Conservation (phyloP, 208 protist species). For the Leishmania major region DNA sequence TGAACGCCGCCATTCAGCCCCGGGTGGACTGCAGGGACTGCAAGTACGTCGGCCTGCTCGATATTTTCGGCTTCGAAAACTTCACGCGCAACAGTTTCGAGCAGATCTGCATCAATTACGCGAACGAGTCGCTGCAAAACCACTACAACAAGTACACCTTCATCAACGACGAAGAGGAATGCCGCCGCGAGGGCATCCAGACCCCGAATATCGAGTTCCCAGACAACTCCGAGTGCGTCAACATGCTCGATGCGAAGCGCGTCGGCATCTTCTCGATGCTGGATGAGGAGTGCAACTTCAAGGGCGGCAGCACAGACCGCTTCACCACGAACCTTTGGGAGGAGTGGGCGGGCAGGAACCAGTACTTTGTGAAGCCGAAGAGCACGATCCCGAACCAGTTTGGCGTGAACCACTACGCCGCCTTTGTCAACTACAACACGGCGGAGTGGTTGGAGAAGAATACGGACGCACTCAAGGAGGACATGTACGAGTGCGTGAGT, state of each 20-base stretch:
- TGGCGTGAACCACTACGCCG: conserved; percentile 92
- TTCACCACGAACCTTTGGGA: conserved; percentile 84
- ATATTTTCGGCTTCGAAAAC: conserved; percentile 97
- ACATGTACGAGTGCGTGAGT: conserved; percentile 62
- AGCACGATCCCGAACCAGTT: conserved; percentile 89
- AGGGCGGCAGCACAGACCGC: conserved; percentile 62
- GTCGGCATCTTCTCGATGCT: conserved; percentile 88
- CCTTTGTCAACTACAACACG: conserved; percentile 87
- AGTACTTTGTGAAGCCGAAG: conserved; percentile 85
- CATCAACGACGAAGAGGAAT: conserved; percentile 94
- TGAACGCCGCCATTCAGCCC: conserved; percentile 81
- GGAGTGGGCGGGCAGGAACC: conserved; percentile 47
- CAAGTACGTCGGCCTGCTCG: conserved; percentile 95
- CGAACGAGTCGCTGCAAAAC: conserved; percentile 98
- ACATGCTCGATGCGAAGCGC: conserved; percentile 83
- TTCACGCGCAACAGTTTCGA: conserved; percentile 96
- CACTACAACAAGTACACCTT: conserved; percentile 98
- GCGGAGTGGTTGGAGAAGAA: conserved; percentile 94
- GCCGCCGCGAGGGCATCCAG: conserved; percentile 79
- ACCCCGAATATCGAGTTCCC: conserved; percentile 81
- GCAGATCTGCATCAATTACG: conserved; percentile 98
- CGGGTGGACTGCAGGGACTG: conserved; percentile 47
- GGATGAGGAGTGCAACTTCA: conserved; percentile 91
- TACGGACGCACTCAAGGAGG: conserved; percentile 86
- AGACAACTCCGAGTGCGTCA: conserved; percentile 89